These are phyloP conservation scores for Colletotrichum neosansevieriae DNA, from an alignment of 2,329 filamentous ascomycete genomes.

Conservation along the genomic window DNA sequence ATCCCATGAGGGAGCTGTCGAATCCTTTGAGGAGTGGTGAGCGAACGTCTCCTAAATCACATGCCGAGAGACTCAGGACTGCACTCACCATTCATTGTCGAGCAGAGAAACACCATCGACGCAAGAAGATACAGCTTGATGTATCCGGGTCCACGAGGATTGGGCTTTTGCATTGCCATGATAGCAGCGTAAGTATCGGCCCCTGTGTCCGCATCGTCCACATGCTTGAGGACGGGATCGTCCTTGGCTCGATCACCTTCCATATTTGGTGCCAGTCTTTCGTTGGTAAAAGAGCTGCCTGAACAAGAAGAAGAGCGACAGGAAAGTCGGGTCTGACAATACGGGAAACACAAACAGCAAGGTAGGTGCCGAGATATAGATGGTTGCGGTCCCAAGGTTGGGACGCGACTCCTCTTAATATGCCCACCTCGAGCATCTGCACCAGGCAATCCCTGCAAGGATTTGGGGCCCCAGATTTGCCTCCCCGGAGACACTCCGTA, in stretches of 20 bases:
- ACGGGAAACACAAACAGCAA: too few relatives aligned
- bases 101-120: conserved; percentile 48
- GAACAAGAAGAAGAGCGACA: neutral
- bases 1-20: conserved; percentile 57
- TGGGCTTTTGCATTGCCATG: conserved; percentile 48
- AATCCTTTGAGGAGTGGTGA: conserved; percentile 46
- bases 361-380: neutral
- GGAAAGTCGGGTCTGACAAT: neutral
- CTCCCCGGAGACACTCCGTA: conserved; percentile 6
- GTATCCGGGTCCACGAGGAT: conserved; percentile 47
- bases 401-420: conserved; percentile 10
- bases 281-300: neutral
- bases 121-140: conserved; percentile 48
- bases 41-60: fast-evolving
- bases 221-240: conserved; percentile 9
- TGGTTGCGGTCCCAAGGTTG: neutral
- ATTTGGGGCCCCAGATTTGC: conserved; percentile 23
- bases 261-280: neutral
- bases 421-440: neutral
- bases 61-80: neutral
- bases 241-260: neutral
- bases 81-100: conserved; percentile 54
- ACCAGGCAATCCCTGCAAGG: conserved; percentile 4
- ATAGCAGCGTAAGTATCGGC: conserved; percentile 50
- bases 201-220: conserved; percentile 29